Percentiles rank a stretch among this genome's conserved stretches.
phyloP scores from a whole-genome alignment of 139 green algal genomes.

The Protoeuglena noctilucae region DNA sequence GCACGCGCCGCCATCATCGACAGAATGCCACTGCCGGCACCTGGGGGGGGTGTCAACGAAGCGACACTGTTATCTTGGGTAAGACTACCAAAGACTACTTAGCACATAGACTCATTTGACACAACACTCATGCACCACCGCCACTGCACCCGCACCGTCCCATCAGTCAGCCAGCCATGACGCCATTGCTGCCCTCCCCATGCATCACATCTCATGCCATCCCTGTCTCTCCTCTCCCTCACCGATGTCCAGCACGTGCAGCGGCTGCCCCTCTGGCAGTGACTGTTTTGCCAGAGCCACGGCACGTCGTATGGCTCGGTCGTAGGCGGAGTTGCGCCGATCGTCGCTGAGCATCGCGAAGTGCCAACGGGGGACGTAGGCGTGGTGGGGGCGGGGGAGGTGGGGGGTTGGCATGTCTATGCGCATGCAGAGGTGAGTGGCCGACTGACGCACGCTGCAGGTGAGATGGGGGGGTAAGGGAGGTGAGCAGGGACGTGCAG shows the following conservation, averaged over 20 bases:
- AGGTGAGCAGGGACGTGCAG: background rate
- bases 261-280: constrained; percentile 2
- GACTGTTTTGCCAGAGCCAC: too few relatives aligned
- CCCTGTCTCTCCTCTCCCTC: too few relatives aligned
- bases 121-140: too few relatives aligned
- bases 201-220: too few relatives aligned
- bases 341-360: constrained; percentile 66
- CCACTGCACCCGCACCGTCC: too few relatives aligned
- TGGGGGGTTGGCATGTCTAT: constrained; percentile 26
- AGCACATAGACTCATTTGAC: too few relatives aligned
- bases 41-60: too few relatives aligned
- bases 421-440: constrained; percentile 15
- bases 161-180: too few relatives aligned
- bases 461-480: too few relatives aligned
- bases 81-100: too few relatives aligned
- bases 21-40: constrained; percentile 46
- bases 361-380: constrained; percentile 55
- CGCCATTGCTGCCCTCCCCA: too few relatives aligned
- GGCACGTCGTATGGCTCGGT: constrained; percentile 27
- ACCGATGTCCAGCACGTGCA: constrained; percentile 52
- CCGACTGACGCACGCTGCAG: background rate
- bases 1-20: constrained; percentile 56
- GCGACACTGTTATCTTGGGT: too few relatives aligned
- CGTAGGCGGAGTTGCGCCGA: constrained; percentile 44
- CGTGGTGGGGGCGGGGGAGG: constrained; percentile 37